phyloP scores from a whole-genome alignment of 1,139 yeast genomes.

The Candida neerlandica region DNA sequence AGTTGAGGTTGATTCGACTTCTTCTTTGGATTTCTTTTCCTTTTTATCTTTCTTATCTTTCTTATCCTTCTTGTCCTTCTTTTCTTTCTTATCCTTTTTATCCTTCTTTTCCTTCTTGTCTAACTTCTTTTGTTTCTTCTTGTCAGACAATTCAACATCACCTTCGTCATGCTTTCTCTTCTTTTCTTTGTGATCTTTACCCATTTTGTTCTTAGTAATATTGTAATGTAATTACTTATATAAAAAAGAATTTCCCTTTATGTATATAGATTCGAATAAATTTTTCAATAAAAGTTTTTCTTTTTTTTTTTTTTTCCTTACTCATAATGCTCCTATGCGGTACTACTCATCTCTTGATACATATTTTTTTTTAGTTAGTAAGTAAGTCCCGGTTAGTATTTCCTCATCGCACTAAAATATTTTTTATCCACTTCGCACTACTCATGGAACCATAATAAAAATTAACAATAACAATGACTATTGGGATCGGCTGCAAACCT shows the following conservation, averaged over 20 bases:
- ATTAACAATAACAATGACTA: too few relatives aligned
- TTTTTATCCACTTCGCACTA: too few relatives aligned
- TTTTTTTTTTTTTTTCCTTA: not conserved
- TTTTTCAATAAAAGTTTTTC: not conserved
- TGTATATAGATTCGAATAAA: too few relatives aligned
- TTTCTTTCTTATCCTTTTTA: slow-evolving; percentile 46
- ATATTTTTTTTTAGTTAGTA: not conserved
- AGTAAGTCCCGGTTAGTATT: not conserved
- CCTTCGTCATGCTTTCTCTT: slow-evolving; percentile 46
- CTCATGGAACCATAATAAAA: too few relatives aligned
- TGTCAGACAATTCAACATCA: slow-evolving; percentile 25
- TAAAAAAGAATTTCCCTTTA: too few relatives aligned
- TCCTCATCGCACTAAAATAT: too few relatives aligned
- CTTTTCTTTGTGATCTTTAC: slow-evolving; percentile 39
- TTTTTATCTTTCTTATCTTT: slow-evolving; percentile 48
- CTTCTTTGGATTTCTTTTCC: slow-evolving; percentile 48
- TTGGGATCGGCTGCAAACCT: too few relatives aligned
- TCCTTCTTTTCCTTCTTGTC: slow-evolving; percentile 48
- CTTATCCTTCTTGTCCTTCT: slow-evolving; percentile 40
- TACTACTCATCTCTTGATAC: too few relatives aligned
- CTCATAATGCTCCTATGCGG: not conserved
- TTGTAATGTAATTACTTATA: too few relatives aligned
- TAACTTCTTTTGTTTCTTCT: slow-evolving; percentile 29
- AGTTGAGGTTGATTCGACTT: slow-evolving; percentile 32
- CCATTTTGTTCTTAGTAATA: slow-evolving; percentile 23